phyloP scores from a whole-genome alignment of 495 filamentous ascomycete genomes.

The Daldinia concentrica region DNA sequence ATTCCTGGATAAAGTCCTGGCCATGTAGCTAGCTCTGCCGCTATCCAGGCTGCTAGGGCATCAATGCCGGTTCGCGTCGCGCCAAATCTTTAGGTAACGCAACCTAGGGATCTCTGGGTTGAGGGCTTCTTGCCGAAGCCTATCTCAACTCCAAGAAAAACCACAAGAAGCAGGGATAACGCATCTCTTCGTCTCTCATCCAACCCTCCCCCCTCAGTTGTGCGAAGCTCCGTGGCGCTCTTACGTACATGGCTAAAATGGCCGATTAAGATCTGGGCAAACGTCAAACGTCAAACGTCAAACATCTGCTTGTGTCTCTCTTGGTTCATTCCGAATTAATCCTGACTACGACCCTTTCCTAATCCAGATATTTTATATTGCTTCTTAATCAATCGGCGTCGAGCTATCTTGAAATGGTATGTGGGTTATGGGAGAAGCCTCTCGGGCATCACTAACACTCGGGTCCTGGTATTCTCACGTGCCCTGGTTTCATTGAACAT shows the following conservation, averaged over 20 bases:
- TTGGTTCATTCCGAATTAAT: conserved; percentile 22
- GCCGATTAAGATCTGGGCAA: conserved; percentile 39
- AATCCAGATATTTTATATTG: conserved; percentile 30
- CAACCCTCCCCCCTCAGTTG: conserved; percentile 20
- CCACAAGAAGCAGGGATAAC: not conserved
- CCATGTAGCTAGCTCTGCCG: conserved; percentile 6
- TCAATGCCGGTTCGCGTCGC: conserved; percentile 35
- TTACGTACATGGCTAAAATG: conserved; percentile 40
- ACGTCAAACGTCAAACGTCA: conserved; percentile 14
- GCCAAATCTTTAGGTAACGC: conserved; percentile 22
- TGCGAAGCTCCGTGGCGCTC: conserved; percentile 30
- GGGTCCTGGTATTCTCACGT: conserved; percentile 35
- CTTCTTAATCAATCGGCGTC: conserved; percentile 37
- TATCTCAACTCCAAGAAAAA: conserved; percentile 6
- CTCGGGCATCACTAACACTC: conserved; percentile 15
- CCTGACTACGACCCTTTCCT: conserved; percentile 22
- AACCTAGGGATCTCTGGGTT: conserved; percentile 13
- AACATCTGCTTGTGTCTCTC: conserved; percentile 14
- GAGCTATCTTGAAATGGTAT: conserved; percentile 30
- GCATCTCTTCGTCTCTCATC: conserved; percentile 21
- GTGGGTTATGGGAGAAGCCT: conserved; percentile 10
- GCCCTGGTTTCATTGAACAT: conserved; percentile 32
- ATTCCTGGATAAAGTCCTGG: conserved; percentile 1
- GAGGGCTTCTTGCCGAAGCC: conserved; percentile 1
- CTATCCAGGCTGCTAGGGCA: conserved; percentile 23